These are phyloP conservation scores for Fragilariopsis cylindrus DNA, from an alignment of 108 stramenopile genomes.

Conservation along the genomic window DNA sequence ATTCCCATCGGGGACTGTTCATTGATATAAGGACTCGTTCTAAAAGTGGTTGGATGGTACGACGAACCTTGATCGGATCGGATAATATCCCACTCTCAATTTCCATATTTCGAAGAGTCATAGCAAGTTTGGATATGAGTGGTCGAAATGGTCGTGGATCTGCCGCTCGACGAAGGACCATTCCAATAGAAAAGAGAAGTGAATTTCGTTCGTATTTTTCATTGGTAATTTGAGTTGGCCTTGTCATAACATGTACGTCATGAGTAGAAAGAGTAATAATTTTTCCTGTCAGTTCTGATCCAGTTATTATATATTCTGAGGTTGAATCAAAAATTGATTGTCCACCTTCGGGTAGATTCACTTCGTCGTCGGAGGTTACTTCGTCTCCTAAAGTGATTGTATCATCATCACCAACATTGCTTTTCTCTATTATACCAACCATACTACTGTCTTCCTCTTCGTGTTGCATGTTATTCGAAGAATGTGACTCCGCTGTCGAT, in stretches of 20 bases:
- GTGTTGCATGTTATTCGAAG: not conserved
- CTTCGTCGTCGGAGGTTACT: not conserved
- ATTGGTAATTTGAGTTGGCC: conserved; percentile 68
- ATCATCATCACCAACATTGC: not conserved
- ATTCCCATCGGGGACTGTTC: conserved; percentile 64
- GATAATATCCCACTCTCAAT: conserved; percentile 71
- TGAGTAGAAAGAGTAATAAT: conserved; percentile 77
- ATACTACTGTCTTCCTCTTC: not conserved
- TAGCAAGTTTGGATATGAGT: conserved; percentile 66
- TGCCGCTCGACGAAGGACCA: conserved; percentile 66
- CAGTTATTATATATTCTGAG: conserved; percentile 84
- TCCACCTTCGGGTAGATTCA: conserved; percentile 8
- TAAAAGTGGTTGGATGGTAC: conserved; percentile 61
- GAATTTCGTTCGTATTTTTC: conserved; percentile 78
- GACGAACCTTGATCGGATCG: conserved; percentile 21
- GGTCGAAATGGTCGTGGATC: conserved; percentile 76
- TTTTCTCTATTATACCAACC: not conserved
- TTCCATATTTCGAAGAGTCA: conserved; percentile 71
- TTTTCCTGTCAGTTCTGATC: conserved; percentile 74
- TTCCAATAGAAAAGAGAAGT: conserved; percentile 77
- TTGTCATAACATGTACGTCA: conserved; percentile 73
- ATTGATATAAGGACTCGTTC: conserved; percentile 70
- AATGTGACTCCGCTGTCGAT: not conserved
- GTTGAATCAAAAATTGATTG: conserved; percentile 79
- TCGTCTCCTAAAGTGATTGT: not conserved